Conservation (phyloP, 2,329 filamentous ascomycete species). For the Talaromyces islandicus region DNA sequence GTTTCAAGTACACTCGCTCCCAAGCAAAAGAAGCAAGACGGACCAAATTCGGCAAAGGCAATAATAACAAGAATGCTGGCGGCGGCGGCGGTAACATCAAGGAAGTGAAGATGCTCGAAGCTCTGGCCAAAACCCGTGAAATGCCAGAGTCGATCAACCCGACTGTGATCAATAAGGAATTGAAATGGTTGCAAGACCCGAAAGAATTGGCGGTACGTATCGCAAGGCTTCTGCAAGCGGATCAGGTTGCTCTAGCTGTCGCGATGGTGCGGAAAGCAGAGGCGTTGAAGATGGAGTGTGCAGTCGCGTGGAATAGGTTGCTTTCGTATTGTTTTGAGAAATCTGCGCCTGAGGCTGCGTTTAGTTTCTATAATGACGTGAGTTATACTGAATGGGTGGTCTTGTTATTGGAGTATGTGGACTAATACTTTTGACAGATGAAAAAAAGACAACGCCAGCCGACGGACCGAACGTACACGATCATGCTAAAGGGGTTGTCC, state of each 20-base stretch:
- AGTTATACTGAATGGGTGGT: not conserved
- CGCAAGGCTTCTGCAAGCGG: conserved; percentile 51
- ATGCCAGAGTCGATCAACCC: conserved; percentile 12
- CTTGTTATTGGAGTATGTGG: too few species aligned
- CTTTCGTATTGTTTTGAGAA: conserved; percentile 65
- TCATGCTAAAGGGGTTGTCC: conserved; percentile 71
- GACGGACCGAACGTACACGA: conserved; percentile 76
- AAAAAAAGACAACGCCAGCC: conserved; percentile 84
- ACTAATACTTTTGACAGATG: conserved; percentile 55
- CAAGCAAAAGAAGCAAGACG: not conserved
- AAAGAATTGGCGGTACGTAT: conserved; percentile 67
- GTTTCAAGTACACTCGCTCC: not conserved
- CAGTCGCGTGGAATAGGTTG: conserved; percentile 83
- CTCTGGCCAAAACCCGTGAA: conserved; percentile 12
- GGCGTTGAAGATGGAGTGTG: conserved; percentile 58
- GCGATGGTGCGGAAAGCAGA: conserved; percentile 59
- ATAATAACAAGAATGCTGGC: too few species aligned
- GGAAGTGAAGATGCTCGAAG: conserved; percentile 11
- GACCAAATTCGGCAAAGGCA: not conserved
- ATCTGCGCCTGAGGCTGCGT: conserved; percentile 55
- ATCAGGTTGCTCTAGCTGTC: conserved; percentile 61
- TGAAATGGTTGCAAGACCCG: conserved; percentile 63
- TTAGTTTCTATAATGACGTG: conserved; percentile 87
- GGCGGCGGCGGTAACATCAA: not conserved
- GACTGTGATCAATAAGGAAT: conserved; percentile 46